phyloP scores from a whole-genome alignment of 257 asterid species.

The Solanum chiquidenum region DNA sequence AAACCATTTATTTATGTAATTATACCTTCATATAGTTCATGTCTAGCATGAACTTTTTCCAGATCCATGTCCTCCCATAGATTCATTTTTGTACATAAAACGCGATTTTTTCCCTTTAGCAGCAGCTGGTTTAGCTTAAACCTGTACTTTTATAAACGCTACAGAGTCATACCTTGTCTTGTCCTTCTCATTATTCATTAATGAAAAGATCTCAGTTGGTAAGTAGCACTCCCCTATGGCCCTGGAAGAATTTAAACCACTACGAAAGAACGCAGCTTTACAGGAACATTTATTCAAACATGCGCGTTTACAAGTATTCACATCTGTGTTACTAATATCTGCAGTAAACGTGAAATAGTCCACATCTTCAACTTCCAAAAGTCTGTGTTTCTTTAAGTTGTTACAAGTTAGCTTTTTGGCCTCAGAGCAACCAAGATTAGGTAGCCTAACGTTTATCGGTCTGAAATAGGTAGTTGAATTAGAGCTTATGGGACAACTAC shows the following conservation, averaged over 20 bases:
- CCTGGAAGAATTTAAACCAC: neutral
- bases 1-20: neutral
- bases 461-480: neutral
- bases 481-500: constrained; percentile 7
- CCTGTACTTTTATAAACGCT: constrained; percentile 11
- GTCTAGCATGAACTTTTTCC: neutral
- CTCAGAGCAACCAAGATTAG: constrained; percentile 3
- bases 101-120: neutral
- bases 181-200: neutral
- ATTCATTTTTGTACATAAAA: neutral
- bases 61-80: neutral
- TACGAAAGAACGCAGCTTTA: constrained; percentile 3
- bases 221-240: neutral
- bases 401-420: neutral
- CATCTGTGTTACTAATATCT: neutral
- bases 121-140: neutral
- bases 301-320: neutral
- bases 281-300: constrained; percentile 12
- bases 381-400: neutral
- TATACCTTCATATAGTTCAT: neutral
- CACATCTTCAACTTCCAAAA: neutral
- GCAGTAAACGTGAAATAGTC: constrained; percentile 1
- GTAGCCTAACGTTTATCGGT: neutral
- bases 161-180: constrained; percentile 2
- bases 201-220: constrained; percentile 2